Evolutionary conservation across 2,329 filamentous ascomycete genomes (phyloP), one percentile per base, ranked within the genome.

Genomic region (Xylariomycetidae sp.): DNA sequence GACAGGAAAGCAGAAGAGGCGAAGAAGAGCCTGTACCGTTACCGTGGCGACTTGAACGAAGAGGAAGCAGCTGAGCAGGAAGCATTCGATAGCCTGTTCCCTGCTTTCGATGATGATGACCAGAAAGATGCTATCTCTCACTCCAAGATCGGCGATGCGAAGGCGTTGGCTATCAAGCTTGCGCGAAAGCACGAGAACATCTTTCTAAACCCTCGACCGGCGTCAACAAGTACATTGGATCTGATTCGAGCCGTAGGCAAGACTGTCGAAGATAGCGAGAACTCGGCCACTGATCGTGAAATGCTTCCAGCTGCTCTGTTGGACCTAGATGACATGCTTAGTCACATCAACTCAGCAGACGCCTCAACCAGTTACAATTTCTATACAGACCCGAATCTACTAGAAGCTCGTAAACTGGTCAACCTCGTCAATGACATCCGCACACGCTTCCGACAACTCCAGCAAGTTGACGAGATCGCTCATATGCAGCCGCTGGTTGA

Each of bases 71-170:
- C 76, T 8, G 78, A 88, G 33, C 74, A 82, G 42, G 75, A 83
- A 35, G 85, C 92, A 43, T 82, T 95, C 44, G 72, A 81, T 14
- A 74, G 84, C 43, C 66, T 97, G 6, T 97, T 97, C 63, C 90
- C 90, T 2, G 77, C 74, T 5, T 94, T 80, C 43, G 80, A 85
- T 11, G 70, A 74, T 1, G 70, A 72, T 1, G 57, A 66, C 3
- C 59, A 63, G 3, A 54, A 64, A 29, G 57, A 59, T 31, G 48
- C 44, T n/a, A 4, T 12, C 7, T 17, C 47, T 44, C 37, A 62
- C 57, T 30, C 58, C 48, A 33, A 56, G 44, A 38, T 61, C 61
- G 30, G 56, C 59, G 46, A 67, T 72, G 39, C 77, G 70, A 37
- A 68, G 66, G 26, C 66, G 10, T 30, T 78, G 36, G 77, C 84